Evolutionary conservation across 2,329 filamentous ascomycete species (phyloP), one percentile per base, ranked within the genome.

Genomic region (Ambrosiella cleistominuta): DNA sequence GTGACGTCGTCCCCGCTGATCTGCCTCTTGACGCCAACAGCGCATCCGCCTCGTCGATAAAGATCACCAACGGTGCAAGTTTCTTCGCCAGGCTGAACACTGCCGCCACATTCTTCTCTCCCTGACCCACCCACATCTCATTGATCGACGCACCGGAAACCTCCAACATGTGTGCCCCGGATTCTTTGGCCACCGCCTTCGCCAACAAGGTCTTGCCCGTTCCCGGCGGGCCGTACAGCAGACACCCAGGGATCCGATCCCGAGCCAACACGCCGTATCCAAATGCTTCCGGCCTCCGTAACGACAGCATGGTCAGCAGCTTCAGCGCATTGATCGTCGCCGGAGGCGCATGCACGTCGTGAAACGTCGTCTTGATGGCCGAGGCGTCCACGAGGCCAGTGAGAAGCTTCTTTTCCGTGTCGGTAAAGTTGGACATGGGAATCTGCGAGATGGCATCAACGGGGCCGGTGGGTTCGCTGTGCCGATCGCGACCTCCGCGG

Each of bases 21-120:
- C 79, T 79, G 62, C 81, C 78, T 57, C 93, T 81, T 13, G 86
- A 83, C 35, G 87, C 87, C 58, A 98, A 85, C 53, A 98, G 83
- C 7, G 91, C 86, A 68, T 98, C 93, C 19, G 90, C 93, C 71
- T 98, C 93, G 66, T 98, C 93, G 62, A 98, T 88, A 71, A 98
- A 97, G 55, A 98, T 87, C 13, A 98, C 84, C 66, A 90, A 90
- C 0, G 93, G 93, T 1, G 86, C 85, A 7, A 96, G 78, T 69
- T 95, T 95, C 70, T 88, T 88, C 3, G 93, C 93, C 0, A 97
- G 75, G 0, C 82, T 85, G 71, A 98, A 98, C 45, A 97, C 83
- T 0, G 91, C 91, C 56, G 85, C 84, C 57, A 97, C 86, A 66
- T 95, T 95, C 76, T 97, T 97, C 72, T 98, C 93, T 61, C 87